Evolutionary conservation across 495 filamentous ascomycete genomes (phyloP), one percentile per base, ranked within the genome.

Genomic region (Parathielavia hyrcaniae): DNA sequence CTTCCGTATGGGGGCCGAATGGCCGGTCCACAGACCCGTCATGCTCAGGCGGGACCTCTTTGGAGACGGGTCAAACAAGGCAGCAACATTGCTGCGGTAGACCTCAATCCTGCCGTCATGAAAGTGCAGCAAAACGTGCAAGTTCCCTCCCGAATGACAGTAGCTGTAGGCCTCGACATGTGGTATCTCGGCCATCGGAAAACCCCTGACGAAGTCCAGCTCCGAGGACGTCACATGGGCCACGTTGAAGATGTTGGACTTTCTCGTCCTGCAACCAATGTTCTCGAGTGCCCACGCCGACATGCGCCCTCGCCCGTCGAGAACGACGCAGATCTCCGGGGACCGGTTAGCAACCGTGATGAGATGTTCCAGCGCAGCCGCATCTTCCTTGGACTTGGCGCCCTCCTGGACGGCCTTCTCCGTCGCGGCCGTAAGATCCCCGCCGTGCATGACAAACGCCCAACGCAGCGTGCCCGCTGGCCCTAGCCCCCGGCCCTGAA

Each of bases 271-370:
- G 64, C 82, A 85, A 17, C 90, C 89, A 23, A 97, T 80, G 66
- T 91, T 90, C 69, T 97, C 91, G 54, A 99, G 67, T 2, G 89
- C 95, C 92, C 92, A 96, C 0, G 91, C 93, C 47, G 88, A 90
- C 89, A 97, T 90, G 62, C 86, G 82, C 5, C 93, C 93, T 39
- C 80, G 75, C 19, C 86, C 85, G 71, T 99, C 91, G 51, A 95
- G 76, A 3, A 92, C 84, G 16, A 97, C 77, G 61, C 89, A 91
- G 3, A 97, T 82, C 64, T 99, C 95, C 0, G 92, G 95, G 50
- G 79, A 86, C 26, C 84, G 83, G 53, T 90, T 92, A 7, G 89
- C 89, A 57, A 97, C 83, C 58, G 95, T 89, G 32, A 91, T 84
- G 7, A 97, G 76, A 71, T 95, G 90, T 63, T 91, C 83, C 41